Conservation (phyloP, 2,329 filamentous ascomycete species). For the Curvularia eragrostidis region DNA sequence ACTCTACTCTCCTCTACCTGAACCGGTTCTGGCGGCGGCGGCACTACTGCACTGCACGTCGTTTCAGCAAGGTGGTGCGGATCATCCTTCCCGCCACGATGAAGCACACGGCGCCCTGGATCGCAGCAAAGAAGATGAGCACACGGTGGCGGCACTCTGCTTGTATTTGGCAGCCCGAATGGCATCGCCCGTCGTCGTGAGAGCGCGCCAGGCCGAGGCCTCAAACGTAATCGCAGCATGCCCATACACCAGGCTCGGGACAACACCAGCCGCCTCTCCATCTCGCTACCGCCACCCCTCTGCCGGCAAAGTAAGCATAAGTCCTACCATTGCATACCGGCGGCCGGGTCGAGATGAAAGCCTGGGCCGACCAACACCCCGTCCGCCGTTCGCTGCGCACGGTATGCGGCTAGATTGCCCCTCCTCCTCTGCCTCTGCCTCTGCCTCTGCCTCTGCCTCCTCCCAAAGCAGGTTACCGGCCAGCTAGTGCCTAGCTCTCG, state of each 20-base stretch:
- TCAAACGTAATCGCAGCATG: background rate
- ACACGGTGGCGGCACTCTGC: background rate
- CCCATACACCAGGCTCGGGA: conserved; percentile 15
- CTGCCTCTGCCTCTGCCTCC: conserved; percentile 9
- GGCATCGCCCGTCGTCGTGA: too few species aligned
- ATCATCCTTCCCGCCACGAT: conserved; percentile 28
- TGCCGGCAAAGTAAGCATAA: conserved; percentile 31
- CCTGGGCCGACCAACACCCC: conserved; percentile 23
- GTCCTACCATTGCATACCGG: too few species aligned
- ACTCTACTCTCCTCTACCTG: background rate
- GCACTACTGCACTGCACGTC: conserved; percentile 28
- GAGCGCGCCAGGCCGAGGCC: background rate
- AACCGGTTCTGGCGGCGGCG: conserved; percentile 12
- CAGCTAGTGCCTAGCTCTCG: conserved; percentile 16
- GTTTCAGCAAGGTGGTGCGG: conserved; percentile 22
- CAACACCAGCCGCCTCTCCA: conserved; percentile 6
- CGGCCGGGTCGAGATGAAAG: conserved; percentile 23
- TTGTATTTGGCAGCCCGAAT: background rate
- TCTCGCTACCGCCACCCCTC: conserved; percentile 10
- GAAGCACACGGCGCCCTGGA: conserved; percentile 8
- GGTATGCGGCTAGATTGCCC: conserved; percentile 11
- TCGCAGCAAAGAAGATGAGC: conserved; percentile 2
- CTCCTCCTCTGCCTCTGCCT: too few species aligned
- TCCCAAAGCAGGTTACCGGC: conserved; percentile 2
- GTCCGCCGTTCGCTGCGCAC: conserved; percentile 11